Evolutionary conservation across 306 rosid species (phyloP), one percentile per base, ranked within the genome.

Genomic region (Quercus rubra): DNA sequence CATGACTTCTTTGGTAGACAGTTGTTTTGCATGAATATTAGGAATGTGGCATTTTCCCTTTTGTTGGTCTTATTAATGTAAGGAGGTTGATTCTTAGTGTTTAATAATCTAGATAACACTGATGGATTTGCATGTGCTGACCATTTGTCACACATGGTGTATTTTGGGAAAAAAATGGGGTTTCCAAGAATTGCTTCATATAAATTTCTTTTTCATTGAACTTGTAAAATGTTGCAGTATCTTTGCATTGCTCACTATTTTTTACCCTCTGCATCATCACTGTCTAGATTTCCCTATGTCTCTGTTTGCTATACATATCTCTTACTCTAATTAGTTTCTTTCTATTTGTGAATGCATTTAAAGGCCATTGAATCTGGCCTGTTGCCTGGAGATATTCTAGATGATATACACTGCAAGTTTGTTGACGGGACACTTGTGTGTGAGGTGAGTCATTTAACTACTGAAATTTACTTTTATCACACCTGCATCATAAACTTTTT

Each of bases 341-440:
- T 80, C 62, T 70, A 43, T 84, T 43, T 75, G 25, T 71, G 59
- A 64, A 63, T 87, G 52, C 78, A 64, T 82, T 86, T 88, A 81
- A 35, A 95, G 99, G 98, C 98, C 75, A 96, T 96, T 80, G 99
- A 96, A 83, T 91, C 97, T 79, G 99, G 98, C 74, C 96, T 88
- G 83, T 86, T 93, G 87, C 99, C 98, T 79, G 96, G 96, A 79
- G 99, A 96, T 80, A 86, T 93, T 78, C 90, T 93, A 61, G 98
- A 93, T 86, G 98, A 90, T 79, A 89, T 95, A 81, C 98, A 98
- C 68, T 92, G 94, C 90, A 96, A 93, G 80, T 96, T 84, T 79
- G 77, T 91, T 77, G 91, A 96, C 85, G 98, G 99, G 82, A 82
- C 93, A 76, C 88, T 96, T 66, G 84, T 82, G 78, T 96, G 99